A percentile compares a stretch with the other conserved stretches of the same genome.
Conservation (phyloP, 83 land plant genomes). For the Picea mariana region DNA sequence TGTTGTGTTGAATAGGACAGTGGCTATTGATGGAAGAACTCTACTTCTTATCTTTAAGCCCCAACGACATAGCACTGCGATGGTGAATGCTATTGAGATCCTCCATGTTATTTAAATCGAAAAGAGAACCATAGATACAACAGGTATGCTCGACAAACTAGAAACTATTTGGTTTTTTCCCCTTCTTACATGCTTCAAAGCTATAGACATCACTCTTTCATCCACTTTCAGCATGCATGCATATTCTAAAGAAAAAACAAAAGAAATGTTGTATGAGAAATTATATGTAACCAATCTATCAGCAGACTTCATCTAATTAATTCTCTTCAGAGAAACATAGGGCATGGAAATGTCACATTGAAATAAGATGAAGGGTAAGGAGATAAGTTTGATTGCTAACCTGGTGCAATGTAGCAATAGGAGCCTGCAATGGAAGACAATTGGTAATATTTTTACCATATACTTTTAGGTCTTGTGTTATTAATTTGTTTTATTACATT, state of each 20-base stretch:
- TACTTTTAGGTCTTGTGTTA: too few species aligned
- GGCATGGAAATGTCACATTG: neutral
- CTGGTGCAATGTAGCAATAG: constrained; percentile 79
- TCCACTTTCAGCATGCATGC: constrained; percentile 60
- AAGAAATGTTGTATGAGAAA: neutral
- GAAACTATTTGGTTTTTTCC: too few species aligned
- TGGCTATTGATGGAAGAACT: too few species aligned
- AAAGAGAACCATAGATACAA: too few species aligned
- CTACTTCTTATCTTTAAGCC: too few species aligned
- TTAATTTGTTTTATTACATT: too few species aligned
- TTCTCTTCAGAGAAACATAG: neutral
- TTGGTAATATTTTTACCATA: too few species aligned
- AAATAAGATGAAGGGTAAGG: neutral
- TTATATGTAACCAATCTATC: neutral
- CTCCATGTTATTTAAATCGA: too few species aligned
- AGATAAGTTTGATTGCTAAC: constrained; percentile 17
- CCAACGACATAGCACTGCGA: too few species aligned
- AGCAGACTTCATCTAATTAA: neutral
- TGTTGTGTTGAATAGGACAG: too few species aligned
- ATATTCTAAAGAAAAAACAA: constrained; percentile 37
- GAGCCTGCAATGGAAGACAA: constrained; percentile 75
- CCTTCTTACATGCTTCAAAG: constrained; percentile 56
- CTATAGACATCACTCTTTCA: constrained; percentile 68
- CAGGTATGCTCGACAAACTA: too few species aligned
- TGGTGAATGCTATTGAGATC: too few species aligned